These are phyloP conservation scores for Umbellularia californica DNA, from an alignment of 164 flowering plant genomes.

Conservation along the genomic window DNA sequence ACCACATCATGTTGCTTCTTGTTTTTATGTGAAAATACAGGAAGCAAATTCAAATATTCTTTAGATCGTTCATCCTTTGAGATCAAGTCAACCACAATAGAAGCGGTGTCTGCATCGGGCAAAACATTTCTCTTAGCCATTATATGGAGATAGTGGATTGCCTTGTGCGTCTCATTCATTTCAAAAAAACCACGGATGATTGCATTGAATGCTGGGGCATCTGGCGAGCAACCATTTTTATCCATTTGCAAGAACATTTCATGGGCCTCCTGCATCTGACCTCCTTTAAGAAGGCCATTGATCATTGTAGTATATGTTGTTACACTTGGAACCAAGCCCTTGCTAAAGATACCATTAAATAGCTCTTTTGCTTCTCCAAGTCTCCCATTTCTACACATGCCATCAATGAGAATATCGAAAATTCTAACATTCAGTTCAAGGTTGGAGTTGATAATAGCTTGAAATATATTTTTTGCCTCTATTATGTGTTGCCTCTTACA, in stretches of 20 bases:
- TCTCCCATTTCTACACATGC: background rate
- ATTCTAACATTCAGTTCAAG: background rate
- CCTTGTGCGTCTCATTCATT: background rate
- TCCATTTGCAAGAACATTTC: conserved; percentile 8
- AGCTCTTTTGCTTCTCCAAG: conserved; percentile 2
- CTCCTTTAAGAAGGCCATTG: conserved; percentile 7
- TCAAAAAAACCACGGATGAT: background rate
- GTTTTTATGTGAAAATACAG: too few species aligned
- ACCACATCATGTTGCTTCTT: too few species aligned
- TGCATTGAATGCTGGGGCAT: background rate
- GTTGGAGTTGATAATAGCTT: background rate
- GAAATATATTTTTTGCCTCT: background rate
- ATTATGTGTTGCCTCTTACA: background rate
- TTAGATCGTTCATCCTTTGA: too few species aligned
- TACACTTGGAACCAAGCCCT: conserved; percentile 5
- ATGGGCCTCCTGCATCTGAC: conserved; percentile 5
- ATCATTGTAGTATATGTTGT: conserved; percentile 2
- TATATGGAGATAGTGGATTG: background rate
- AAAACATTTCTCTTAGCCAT: too few species aligned
- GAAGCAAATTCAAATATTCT: too few species aligned
- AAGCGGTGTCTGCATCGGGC: too few species aligned
- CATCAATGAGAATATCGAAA: background rate
- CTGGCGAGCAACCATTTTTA: background rate
- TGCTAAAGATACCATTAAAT: background rate
- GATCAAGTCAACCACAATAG: too few species aligned